Percentiles rank a stretch among this genome's conserved stretches.
These are phyloP conservation scores for Apophysomyces sp. DNA, from an alignment of 371 early-diverging fungal species.

Conservation along the genomic window DNA sequence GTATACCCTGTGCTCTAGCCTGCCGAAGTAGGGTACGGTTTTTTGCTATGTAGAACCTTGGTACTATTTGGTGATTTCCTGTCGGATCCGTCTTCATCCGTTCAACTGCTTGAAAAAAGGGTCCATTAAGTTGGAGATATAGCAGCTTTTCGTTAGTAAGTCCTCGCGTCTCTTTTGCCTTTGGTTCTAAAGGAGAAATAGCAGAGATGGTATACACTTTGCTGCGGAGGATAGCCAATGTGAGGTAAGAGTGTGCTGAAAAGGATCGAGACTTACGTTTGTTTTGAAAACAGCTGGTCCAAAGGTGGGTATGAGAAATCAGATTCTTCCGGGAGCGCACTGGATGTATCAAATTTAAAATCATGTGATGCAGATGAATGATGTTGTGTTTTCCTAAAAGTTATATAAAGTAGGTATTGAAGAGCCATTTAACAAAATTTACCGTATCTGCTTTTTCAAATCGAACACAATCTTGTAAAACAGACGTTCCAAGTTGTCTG, in stretches of 20 bases:
- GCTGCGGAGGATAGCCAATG: conserved; percentile 25
- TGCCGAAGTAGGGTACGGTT: conserved; percentile 39
- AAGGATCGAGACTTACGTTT: conserved; percentile 7
- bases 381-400: background rate
- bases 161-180: conserved; percentile 24
- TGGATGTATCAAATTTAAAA: conserved; percentile 9
- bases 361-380: background rate
- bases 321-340: conserved; percentile 19
- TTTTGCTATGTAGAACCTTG: conserved; percentile 45
- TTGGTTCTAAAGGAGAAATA: conserved; percentile 27
- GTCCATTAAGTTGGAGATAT: conserved; percentile 31
- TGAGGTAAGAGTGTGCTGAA: conserved; percentile 28
- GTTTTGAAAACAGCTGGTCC: conserved; percentile 12
- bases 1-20: conserved; percentile 20
- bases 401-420: background rate
- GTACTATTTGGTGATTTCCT: conserved; percentile 18
- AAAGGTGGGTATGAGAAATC: conserved; percentile 11
- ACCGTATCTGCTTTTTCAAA: conserved; percentile 17
- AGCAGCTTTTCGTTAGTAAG: conserved; percentile 25
- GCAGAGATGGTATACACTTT: conserved; percentile 44
- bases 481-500: conserved; percentile 16
- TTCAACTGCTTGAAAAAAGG: conserved; percentile 27
- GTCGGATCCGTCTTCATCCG: background rate
- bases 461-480: conserved; percentile 7
- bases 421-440: background rate